Evolutionary conservation across 768 basidiomycete species (phyloP), one percentile per base, ranked within the genome.

Genomic region (Lactarius pseudohatsudake): DNA sequence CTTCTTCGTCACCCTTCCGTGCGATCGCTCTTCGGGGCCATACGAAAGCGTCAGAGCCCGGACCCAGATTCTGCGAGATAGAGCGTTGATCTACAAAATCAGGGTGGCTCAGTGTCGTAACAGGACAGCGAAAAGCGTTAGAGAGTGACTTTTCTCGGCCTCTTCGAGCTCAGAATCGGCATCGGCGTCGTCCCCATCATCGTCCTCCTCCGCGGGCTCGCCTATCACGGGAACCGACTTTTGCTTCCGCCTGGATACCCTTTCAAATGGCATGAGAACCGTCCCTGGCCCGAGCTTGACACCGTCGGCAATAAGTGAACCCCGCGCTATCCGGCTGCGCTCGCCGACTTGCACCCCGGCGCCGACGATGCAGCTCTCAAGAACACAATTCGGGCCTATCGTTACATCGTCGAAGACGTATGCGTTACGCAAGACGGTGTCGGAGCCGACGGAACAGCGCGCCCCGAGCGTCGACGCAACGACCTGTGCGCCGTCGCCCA

Each of bases 281-380:
- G 88, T 90, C 43, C 84, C 79, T n/a, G 88, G 87, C 0, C 94
- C 96, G 18, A 98, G 75, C 38, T 83, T 79, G 1, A 96, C 94
- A 20, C 85, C 88, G 69, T 95, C 91, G 0, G 87, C 93, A 36
- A 98, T 81, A 69, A 99, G 75, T 69, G 87, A 91, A 0, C 97
- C 96, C 40, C 80, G 80, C 13, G 85, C 84, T n/a, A 99, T 79
- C 6, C 74, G 77, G 62, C 85, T 86, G 54, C 82, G 83, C 65
- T 90, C 87, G 65, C 84, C 85, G 61, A 99, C 82, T 38, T 77
- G 76, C n/a, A 90, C 94, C 11, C 84, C 84, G 28, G 86, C 80
- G 4, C 95, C 96, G 26, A 99, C 76, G 65, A 98, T 94, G 65
- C 91, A 90, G 68, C 85, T 81, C 71, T 87, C 83, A 58, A 98